Percentiles rank a stretch among this genome's conserved stretches.
phyloP scores from a whole-genome alignment of 192 early-diverging fungal species.

The Chytriomyces sp. region DNA sequence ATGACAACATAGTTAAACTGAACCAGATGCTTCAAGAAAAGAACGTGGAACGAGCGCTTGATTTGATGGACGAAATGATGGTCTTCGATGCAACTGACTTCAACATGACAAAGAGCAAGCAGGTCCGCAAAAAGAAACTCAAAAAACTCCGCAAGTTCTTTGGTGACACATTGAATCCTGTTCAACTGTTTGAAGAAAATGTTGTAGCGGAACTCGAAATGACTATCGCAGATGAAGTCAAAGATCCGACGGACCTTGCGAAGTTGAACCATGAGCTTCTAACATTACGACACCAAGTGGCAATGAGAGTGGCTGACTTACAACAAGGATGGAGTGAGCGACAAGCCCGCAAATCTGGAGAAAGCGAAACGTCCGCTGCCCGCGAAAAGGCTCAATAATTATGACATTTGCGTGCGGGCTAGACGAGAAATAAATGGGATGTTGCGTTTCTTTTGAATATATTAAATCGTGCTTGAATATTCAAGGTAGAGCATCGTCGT shows the following conservation, averaged over 20 bases:
- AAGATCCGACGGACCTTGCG: background rate
- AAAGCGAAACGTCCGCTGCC: too few species aligned
- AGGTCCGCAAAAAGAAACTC: slow-evolving; percentile 30
- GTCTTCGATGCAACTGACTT: background rate
- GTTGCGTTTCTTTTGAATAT: too few species aligned
- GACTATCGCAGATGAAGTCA: background rate
- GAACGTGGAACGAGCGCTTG: background rate
- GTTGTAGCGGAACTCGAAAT: slow-evolving; percentile 16
- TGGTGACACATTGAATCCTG: slow-evolving; percentile 21
- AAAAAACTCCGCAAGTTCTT: slow-evolving; percentile 39
- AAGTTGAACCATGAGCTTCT: background rate
- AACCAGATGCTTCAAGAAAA: background rate
- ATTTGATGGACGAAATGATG: slow-evolving; percentile 14
- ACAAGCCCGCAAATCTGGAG: background rate
- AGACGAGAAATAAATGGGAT: too few species aligned
- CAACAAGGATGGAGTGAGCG: background rate
- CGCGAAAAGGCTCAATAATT: too few species aligned
- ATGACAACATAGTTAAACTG: background rate
- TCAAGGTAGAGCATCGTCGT: too few species aligned
- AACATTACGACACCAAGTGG: background rate
- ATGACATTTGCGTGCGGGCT: too few species aligned
- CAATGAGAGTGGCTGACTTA: background rate
- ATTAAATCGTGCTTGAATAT: too few species aligned
- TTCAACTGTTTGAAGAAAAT: slow-evolving; percentile 14
- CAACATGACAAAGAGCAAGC: background rate